These are phyloP conservation scores for Letharia lupina DNA, from an alignment of 495 filamentous ascomycete species.

Conservation along the genomic window DNA sequence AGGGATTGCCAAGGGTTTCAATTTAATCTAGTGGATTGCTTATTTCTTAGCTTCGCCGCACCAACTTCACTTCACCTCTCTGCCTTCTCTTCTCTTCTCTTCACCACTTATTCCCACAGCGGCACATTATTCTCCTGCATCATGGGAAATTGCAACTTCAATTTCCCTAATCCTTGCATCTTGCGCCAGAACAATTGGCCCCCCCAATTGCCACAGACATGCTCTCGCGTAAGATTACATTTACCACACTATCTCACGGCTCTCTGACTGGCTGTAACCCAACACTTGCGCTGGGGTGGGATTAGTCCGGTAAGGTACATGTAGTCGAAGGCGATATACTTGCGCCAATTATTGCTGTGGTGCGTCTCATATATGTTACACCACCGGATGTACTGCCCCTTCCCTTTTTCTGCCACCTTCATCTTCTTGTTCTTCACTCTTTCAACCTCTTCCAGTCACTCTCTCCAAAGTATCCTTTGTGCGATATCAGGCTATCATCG, in stretches of 20 bases:
- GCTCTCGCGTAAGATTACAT: neutral
- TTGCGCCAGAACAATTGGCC: neutral
- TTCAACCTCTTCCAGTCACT: constrained; percentile 9
- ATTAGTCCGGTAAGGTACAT: neutral
- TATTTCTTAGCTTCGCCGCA: neutral
- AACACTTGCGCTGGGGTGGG: neutral
- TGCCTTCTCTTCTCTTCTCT: neutral
- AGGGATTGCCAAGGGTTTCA: neutral
- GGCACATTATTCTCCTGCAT: too few relatives aligned
- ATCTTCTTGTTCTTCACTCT: constrained; percentile 4
- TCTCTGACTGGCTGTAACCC: constrained; percentile 5
- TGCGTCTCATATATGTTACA: constrained; percentile 16
- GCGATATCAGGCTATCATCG: constrained; percentile 5
- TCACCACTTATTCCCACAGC: neutral
- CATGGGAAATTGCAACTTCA: constrained; percentile 13
- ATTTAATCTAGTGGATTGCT: neutral
- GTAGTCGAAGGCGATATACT: neutral
- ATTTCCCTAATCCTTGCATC: neutral
- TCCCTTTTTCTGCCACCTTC: neutral
- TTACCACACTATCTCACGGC: neutral
- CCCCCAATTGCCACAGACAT: neutral
- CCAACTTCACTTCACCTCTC: neutral
- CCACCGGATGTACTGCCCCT: constrained; percentile 4
- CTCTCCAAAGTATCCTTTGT: constrained; percentile 6
- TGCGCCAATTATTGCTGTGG: constrained; percentile 18